Conservation (phyloP, 306 rosid species). For the Cicer judaicum region DNA sequence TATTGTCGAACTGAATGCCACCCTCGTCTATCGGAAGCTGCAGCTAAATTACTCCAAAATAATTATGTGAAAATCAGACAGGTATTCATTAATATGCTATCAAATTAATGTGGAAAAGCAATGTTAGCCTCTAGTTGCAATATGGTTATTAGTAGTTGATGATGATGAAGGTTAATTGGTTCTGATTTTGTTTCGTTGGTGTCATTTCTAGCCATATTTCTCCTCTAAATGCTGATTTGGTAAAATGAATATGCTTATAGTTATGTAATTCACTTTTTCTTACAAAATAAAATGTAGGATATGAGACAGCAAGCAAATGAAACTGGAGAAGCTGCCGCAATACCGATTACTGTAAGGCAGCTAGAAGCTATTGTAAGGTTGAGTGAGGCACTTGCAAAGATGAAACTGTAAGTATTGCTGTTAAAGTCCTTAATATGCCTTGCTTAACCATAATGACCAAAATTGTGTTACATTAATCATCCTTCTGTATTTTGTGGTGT, state of each 20-base stretch:
- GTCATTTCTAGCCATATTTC: neutral
- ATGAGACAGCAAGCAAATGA: slow-evolving; percentile 98
- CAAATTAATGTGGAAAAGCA: slow-evolving; percentile 33
- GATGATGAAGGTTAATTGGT: slow-evolving; percentile 13
- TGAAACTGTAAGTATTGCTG: slow-evolving; percentile 78
- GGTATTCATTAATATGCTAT: slow-evolving; percentile 57
- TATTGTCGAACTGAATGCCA: slow-evolving; percentile 80
- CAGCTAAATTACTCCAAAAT: slow-evolving; percentile 71
- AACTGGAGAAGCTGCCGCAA: slow-evolving; percentile 87
- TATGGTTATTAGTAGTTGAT: slow-evolving; percentile 26
- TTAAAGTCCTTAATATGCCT: slow-evolving; percentile 20
- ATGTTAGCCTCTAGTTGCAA: slow-evolving; percentile 11
- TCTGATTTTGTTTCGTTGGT: neutral
- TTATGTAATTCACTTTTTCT: slow-evolving; percentile 20
- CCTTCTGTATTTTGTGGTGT: neutral
- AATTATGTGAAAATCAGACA: slow-evolving; percentile 94
- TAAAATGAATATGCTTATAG: slow-evolving; percentile 3
- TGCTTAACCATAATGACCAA: neutral
- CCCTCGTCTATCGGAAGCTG: slow-evolving; percentile 88
- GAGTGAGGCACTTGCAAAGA: slow-evolving; percentile 97
- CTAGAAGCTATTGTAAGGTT: slow-evolving; percentile 92
- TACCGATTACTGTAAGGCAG: slow-evolving; percentile 97
- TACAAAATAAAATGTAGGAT: slow-evolving; percentile 55
- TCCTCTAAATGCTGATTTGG: slow-evolving; percentile 22
- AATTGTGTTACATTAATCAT: neutral